Conservation (phyloP, 495 filamentous ascomycete genomes). For the Lophiotrema nucula region DNA sequence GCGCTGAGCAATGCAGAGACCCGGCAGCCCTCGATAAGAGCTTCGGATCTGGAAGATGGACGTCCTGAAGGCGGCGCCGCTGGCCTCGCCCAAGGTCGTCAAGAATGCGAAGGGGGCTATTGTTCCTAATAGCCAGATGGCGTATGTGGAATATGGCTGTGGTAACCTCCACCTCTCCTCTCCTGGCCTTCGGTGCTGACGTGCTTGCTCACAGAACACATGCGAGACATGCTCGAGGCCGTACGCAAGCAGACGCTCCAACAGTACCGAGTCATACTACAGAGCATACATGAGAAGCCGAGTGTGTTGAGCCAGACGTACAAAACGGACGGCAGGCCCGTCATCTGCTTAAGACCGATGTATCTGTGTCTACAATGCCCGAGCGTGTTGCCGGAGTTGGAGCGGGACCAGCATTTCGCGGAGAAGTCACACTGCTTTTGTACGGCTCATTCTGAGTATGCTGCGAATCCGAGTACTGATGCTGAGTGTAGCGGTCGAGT, state of each 20-base stretch:
- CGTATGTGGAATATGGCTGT: conserved; percentile 33
- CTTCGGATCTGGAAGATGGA: no score
- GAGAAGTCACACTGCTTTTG: conserved; percentile 64
- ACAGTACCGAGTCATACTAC: conserved; percentile 36
- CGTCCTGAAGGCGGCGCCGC: conserved; percentile 31
- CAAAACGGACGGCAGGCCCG: conserved; percentile 35
- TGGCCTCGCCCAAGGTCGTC: conserved; percentile 40
- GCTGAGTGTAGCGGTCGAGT: conserved; percentile 68
- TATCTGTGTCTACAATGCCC: conserved; percentile 73
- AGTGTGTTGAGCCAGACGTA: conserved; percentile 35
- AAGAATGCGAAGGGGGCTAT: conserved; percentile 38
- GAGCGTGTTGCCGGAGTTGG: conserved; percentile 54
- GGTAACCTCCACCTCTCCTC: conserved; percentile 26
- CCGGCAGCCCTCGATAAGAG: no score
- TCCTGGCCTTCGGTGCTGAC: conserved; percentile 12
- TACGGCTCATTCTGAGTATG: conserved; percentile 40
- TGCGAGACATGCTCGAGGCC: conserved; percentile 35
- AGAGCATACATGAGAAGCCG: conserved; percentile 33
- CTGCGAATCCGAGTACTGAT: no score
- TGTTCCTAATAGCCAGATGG: conserved; percentile 25
- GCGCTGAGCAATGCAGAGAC: not conserved
- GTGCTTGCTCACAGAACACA: conserved; percentile 33
- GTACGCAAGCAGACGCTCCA: conserved; percentile 34
- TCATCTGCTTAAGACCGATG: conserved; percentile 52
- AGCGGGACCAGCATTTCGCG: conserved; percentile 56